Base-by-base conservation (phyloP, 192 early-diverging fungal genomes). In the Coemansia aciculifera region DNA sequence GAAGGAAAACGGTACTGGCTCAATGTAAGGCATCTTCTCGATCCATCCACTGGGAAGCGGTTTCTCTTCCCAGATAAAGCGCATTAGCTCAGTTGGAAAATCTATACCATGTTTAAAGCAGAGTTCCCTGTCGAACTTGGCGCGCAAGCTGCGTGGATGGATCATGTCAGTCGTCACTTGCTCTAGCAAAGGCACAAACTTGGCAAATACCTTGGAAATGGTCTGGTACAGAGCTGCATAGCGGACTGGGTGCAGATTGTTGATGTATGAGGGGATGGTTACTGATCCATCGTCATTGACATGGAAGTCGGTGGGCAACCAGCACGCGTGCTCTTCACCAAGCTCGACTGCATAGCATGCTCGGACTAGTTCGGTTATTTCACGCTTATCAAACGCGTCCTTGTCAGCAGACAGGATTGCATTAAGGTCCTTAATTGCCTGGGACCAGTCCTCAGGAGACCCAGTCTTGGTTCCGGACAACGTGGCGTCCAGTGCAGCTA, bases 171-270 rank as follows among this genome's bases (percentile, higher is more conserved):
- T 65, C 17, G 64, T 29, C 19, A 85, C 70, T 9, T 78, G 54
- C 66, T 90, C 86, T 34, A 91, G 34, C 7, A 36, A 36, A 36
- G 34, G 34, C 34, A 36, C 7, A 7, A 36, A 7, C 34, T 36
- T 36, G 34, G 34, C 34, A 7, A 36, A 36, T 36, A 36, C 34
- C 34, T 36, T 36, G 34, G 34, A 36, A 36, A 36, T 36, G 7
- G 34, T 36, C 34, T 36, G 34, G 34, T 36, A 36, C 7, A 36
- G 34, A 36, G 34, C 34, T 36, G 5, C 34, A 7, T 36, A 36
- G 34, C 34, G 34, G 7, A 36, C 34, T 36, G 34, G 34, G 34
- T 36, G 34, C 34, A 36, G 3, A 36, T 36, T 36, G 34, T 36
- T 36, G 34, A 36, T 36, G 5, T 36, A 36, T 5, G 34, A 36